These are phyloP conservation scores for Primulina huaijiensis DNA, from an alignment of 257 asterid genomes.

Conservation along the genomic window DNA sequence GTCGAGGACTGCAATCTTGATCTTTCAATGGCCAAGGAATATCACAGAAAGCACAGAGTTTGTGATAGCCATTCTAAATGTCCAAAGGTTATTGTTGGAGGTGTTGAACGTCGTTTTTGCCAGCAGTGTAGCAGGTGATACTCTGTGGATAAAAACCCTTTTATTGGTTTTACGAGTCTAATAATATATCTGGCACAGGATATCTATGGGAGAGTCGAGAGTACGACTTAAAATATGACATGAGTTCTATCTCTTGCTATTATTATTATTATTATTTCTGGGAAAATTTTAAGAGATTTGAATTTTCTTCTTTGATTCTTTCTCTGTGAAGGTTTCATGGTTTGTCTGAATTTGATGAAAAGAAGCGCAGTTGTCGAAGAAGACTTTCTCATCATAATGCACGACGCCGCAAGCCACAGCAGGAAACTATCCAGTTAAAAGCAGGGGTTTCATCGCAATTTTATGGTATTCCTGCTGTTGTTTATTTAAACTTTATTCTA, in stretches of 20 bases:
- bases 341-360: conserved; percentile 76
- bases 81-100: conserved; percentile 65
- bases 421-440: conserved; percentile 59
- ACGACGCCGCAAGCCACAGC: conserved; percentile 87
- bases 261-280: no score
- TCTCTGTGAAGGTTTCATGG: conserved; percentile 72
- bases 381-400: conserved; percentile 93
- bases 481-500: not conserved
- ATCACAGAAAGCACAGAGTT: conserved; percentile 85
- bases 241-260: not conserved
- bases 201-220: not conserved
- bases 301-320: conserved; percentile 3
- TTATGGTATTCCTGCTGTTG: conserved; percentile 48
- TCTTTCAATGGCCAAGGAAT: conserved; percentile 75
- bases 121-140: conserved; percentile 95
- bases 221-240: no score
- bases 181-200: not conserved
- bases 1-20: conserved; percentile 85
- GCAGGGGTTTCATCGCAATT: conserved; percentile 52
- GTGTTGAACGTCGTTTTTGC: conserved; percentile 82
- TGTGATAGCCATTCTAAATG: conserved; percentile 78
- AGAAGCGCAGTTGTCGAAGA: conserved; percentile 92
- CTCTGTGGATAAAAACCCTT: not conserved
- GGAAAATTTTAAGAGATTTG: conserved; percentile 5
- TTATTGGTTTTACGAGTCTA: not conserved